Conservation (phyloP, 2,329 filamentous ascomycete genomes). For the Nigrospora osmanthi region DNA sequence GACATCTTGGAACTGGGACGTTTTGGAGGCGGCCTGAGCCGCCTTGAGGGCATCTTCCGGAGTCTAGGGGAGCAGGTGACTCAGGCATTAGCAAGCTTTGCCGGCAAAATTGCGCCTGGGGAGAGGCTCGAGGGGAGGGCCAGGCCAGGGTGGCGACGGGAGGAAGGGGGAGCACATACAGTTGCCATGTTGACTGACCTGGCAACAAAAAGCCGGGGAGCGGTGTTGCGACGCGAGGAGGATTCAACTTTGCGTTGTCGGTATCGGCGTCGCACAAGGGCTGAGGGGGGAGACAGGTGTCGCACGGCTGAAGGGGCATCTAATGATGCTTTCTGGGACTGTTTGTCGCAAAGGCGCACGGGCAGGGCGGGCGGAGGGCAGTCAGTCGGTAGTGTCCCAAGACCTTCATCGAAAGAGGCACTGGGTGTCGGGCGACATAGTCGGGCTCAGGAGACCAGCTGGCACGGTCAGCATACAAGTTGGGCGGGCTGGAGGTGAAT, state of each 20-base stretch:
- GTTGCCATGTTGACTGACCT: conserved; percentile 24
- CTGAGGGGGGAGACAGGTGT: conserved; percentile 6
- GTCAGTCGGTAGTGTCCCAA: no score
- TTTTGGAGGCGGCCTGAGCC: conserved; percentile 16
- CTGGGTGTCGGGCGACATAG: no score
- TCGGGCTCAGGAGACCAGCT: no score
- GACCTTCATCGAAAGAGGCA: no score
- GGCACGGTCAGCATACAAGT: no score
- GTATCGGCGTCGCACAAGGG: conserved; percentile 8
- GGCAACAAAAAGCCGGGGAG: conserved; percentile 4
- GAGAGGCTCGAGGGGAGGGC: no score
- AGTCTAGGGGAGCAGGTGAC: conserved; percentile 6
- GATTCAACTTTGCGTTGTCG: neutral
- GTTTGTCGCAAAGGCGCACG: no score
- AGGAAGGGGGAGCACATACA: conserved; percentile 20
- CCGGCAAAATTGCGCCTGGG: no score
- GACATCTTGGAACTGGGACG: conserved; percentile 33
- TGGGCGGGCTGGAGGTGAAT: no score
- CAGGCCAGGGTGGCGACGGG: neutral
- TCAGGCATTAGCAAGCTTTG: neutral
- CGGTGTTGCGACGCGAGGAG: conserved; percentile 5
- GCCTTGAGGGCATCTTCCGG: conserved; percentile 19
- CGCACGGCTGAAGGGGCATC: conserved; percentile 10
- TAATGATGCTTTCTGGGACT: conserved; percentile 2
- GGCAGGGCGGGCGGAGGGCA: no score